Evolutionary conservation across 495 filamentous ascomycete species (phyloP).

Genomic region (Penicillium subrubescens): DNA sequence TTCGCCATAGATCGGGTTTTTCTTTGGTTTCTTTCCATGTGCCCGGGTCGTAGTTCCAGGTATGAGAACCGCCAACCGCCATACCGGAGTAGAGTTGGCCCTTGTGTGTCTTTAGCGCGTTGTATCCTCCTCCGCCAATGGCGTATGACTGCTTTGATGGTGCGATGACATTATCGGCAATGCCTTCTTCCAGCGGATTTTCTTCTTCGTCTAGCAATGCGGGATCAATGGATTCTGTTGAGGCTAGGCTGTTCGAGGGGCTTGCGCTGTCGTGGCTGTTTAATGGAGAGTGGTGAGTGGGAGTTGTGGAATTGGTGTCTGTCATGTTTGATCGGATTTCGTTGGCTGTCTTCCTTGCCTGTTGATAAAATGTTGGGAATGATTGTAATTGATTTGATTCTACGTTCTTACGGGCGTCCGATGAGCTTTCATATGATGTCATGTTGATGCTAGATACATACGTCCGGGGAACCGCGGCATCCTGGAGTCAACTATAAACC

Average conservation of each 20-base stretch:
- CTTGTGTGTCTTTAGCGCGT: slow-evolving; percentile 31
- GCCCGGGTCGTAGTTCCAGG: slow-evolving; percentile 37
- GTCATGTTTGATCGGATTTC: not conserved
- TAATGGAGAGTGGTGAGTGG: not conserved
- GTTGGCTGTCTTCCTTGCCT: not conserved
- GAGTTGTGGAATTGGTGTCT: not conserved
- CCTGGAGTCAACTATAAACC: too few species aligned
- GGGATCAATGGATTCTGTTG: slow-evolving; percentile 1
- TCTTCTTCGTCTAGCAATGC: slow-evolving; percentile 17
- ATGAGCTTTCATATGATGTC: not conserved
- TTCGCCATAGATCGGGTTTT: slow-evolving; percentile 38
- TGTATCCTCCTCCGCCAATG: slow-evolving; percentile 24
- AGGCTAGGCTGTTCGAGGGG: not conserved
- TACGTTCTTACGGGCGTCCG: not conserved
- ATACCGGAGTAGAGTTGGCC: slow-evolving; percentile 38
- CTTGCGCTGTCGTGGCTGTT: not conserved
- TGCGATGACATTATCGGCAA: slow-evolving; percentile 6
- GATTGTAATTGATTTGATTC: not conserved
- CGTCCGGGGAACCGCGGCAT: not conserved
- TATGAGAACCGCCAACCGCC: slow-evolving; percentile 37
- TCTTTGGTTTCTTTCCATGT: slow-evolving; percentile 39
- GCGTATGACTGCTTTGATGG: slow-evolving; percentile 4
- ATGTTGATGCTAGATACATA: not conserved
- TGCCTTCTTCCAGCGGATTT: slow-evolving; percentile 11
- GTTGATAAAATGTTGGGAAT: not conserved